Conservation (phyloP, 1,284 basidiomycete species). For the Ganoderma sinense region DNA sequence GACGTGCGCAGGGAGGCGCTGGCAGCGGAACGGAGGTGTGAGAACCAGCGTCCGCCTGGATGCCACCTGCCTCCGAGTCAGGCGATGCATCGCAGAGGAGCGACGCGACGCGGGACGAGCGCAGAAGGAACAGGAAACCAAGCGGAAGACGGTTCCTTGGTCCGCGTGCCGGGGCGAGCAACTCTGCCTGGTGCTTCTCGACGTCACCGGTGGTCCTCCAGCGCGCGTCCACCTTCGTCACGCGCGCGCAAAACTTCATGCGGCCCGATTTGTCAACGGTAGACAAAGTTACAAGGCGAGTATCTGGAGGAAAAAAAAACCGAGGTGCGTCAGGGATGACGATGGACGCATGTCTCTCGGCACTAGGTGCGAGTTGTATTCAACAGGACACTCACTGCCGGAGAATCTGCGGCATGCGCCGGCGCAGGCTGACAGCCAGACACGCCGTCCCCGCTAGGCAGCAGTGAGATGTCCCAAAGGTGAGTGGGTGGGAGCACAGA, state of each 20-base stretch:
- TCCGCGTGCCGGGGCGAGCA: conserved; percentile 7
- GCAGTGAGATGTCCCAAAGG: conserved; percentile 10
- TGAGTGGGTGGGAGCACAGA: conserved; percentile 2
- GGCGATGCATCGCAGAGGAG: background rate
- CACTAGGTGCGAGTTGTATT: background rate
- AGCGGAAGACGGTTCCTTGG: conserved; percentile 13
- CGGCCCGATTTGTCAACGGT: background rate
- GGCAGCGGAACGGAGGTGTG: conserved; percentile 11
- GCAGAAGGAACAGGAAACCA: conserved; percentile 9
- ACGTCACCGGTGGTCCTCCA: conserved; percentile 9
- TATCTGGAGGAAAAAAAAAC: background rate
- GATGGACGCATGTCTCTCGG: background rate
- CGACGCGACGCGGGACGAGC: background rate
- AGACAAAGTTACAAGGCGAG: background rate
- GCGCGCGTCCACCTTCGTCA: conserved; percentile 2
- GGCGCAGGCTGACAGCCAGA: conserved; percentile 5
- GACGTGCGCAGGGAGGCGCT: background rate
- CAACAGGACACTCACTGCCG: conserved; percentile 6
- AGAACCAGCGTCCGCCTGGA: background rate
- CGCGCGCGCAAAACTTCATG: background rate
- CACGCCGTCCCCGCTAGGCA: conserved; percentile 7
- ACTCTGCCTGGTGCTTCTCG: conserved; percentile 12
- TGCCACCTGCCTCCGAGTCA: too few species aligned
- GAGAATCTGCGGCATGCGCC: conserved; percentile 20
- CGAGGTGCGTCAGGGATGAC: background rate